Evolutionary conservation across 352 stramenopile species (phyloP).

Genomic region (Pilasporangium apinafurcum): DNA sequence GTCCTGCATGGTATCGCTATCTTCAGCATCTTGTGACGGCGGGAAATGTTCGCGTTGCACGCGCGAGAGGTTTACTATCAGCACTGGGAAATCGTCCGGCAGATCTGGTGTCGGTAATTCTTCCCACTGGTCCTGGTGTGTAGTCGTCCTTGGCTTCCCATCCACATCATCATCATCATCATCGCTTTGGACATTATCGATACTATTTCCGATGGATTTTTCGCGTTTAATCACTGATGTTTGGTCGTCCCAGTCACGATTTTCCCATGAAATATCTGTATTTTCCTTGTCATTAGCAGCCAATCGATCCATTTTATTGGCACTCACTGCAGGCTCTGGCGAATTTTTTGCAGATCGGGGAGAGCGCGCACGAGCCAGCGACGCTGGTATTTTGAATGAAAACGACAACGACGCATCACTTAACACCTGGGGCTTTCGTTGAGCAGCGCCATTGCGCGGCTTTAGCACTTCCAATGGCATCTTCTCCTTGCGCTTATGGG

Average conservation of each 20-base stretch:
- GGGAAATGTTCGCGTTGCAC: conserved; percentile 51
- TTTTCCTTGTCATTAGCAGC: not conserved
- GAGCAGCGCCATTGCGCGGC: conserved; percentile 11
- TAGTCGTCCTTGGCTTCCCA: not conserved
- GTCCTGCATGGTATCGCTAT: conserved; percentile 18
- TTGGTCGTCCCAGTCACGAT: conserved; percentile 30
- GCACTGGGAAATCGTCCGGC: conserved; percentile 61
- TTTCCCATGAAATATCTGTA: conserved; percentile 32
- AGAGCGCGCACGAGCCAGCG: conserved; percentile 6
- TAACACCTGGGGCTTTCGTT: conserved; percentile 16
- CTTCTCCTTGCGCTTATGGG: not conserved
- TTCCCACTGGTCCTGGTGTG: conserved; percentile 23
- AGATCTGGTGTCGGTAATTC: conserved; percentile 25
- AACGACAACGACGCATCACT: conserved; percentile 38
- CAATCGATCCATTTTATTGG: not conserved
- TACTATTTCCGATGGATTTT: not conserved
- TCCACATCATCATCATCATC: not conserved
- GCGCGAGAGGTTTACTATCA: conserved; percentile 60
- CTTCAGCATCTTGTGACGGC: conserved; percentile 9
- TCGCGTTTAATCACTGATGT: conserved; percentile 1
- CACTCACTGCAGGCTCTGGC: not conserved
- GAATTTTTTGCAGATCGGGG: not conserved
- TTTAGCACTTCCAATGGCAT: conserved; percentile 39
- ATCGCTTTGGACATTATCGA: not conserved
- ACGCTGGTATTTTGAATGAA: conserved; percentile 29